Evolutionary conservation across 768 basidiomycete species (phyloP).

Genomic region (Dictyophora rubrovolvata): DNA sequence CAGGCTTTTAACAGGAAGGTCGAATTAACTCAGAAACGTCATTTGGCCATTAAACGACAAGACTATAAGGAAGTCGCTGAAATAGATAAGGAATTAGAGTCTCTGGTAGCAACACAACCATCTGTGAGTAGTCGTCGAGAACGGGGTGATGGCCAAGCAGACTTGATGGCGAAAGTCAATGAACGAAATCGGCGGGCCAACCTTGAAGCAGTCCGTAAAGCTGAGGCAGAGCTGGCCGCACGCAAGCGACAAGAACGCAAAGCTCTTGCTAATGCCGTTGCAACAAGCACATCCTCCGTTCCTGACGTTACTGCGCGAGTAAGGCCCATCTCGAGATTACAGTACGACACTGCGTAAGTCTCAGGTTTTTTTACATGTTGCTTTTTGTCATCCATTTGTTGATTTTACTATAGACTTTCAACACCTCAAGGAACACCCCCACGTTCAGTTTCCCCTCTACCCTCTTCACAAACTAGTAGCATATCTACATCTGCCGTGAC

Average conservation of each 20-base stretch:
- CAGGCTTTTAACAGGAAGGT: constrained; percentile 22
- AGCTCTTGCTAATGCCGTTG: constrained; percentile 24
- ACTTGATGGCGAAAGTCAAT: constrained; percentile 71
- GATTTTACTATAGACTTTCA: constrained; percentile 30
- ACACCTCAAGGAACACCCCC: constrained; percentile 35
- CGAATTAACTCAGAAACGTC: constrained; percentile 35
- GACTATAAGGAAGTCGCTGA: constrained; percentile 52
- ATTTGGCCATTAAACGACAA: constrained; percentile 63
- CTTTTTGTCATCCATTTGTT: constrained; percentile 15
- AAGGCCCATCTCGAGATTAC: constrained; percentile 51
- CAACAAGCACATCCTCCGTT: constrained; percentile 25
- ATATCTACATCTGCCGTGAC: constrained; percentile 19
- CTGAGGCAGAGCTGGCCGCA: constrained; percentile 62
- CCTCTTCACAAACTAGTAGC: background rate
- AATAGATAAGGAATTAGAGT: constrained; percentile 57
- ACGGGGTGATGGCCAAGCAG: constrained; percentile 20
- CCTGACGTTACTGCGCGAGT: constrained; percentile 58
- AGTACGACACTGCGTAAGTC: constrained; percentile 55
- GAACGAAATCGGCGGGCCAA: constrained; percentile 86
- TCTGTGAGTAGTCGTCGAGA: constrained; percentile 9
- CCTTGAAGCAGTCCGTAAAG: constrained; percentile 64
- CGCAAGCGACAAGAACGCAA: constrained; percentile 62
- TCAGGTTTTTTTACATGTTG: background rate
- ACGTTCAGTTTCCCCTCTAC: constrained; percentile 28
- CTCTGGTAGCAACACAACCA: constrained; percentile 26